These are phyloP conservation scores for Colletotrichum noveboracense DNA, from an alignment of 2,329 filamentous ascomycete species.

Conservation along the genomic window DNA sequence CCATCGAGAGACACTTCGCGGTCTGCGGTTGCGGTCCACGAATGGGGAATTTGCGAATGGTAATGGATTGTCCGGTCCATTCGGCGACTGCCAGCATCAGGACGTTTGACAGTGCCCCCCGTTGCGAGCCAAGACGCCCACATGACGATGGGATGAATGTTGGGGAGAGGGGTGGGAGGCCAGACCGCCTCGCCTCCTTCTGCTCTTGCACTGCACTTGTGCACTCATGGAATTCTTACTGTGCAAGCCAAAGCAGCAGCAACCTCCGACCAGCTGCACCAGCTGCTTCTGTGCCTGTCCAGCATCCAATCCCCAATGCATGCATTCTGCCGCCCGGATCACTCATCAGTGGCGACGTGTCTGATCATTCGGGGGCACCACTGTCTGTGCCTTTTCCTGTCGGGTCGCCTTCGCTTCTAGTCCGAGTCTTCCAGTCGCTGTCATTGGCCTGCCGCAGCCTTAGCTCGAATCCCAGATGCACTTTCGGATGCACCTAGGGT, in stretches of 20 bases:
- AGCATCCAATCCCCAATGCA: neutral
- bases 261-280: no score
- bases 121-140: neutral
- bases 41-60: slow-evolving; percentile 20
- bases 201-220: neutral
- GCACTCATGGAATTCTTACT: neutral
- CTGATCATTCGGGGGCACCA: neutral
- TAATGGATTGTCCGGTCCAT: slow-evolving; percentile 12
- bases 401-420: neutral
- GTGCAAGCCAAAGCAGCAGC: neutral
- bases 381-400: neutral
- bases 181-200: slow-evolving; percentile 2
- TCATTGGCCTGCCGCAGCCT: neutral
- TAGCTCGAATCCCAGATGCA: neutral
- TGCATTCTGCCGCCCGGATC: neutral
- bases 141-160: slow-evolving; percentile 9
- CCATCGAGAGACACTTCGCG: neutral
- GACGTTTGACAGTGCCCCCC: neutral
- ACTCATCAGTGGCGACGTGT: slow-evolving; percentile 2
- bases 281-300: neutral
- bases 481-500: slow-evolving; percentile 15
- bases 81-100: neutral
- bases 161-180: neutral
- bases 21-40: slow-evolving; percentile 5
- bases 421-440: neutral